A percentile compares a stretch with the other conserved stretches of the same genome.
These are phyloP conservation scores for Coccomyxa sp. DNA, from an alignment of 139 green algal genomes.

Conservation along the genomic window DNA sequence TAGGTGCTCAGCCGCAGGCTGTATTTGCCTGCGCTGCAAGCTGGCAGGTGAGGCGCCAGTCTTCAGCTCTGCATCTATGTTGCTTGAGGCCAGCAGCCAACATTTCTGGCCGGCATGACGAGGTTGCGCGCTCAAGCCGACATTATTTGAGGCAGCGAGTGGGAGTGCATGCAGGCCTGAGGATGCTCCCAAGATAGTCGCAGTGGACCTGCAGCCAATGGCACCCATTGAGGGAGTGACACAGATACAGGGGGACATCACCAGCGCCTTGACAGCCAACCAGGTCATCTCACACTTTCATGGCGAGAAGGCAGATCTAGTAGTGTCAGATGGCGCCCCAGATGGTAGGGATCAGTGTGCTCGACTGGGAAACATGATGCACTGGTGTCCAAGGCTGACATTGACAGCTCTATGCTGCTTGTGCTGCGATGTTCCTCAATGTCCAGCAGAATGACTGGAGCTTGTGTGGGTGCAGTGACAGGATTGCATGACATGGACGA, in stretches of 20 bases:
- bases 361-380: background rate
- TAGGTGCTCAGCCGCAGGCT: conserved; percentile 82
- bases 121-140: too few species aligned
- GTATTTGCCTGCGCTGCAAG: conserved; percentile 78
- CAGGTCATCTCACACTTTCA: conserved; percentile 85
- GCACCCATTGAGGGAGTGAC: conserved; percentile 92
- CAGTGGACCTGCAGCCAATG: conserved; percentile 98
- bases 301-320: conserved; percentile 83
- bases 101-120: too few species aligned
- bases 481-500: conserved; percentile 99
- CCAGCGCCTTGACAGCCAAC: conserved; percentile 49
- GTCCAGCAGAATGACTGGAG: too few species aligned
- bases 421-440: too few species aligned
- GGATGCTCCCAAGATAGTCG: conserved; percentile 84
- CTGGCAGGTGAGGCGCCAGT: conserved; percentile 18
- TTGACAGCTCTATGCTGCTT: too few species aligned
- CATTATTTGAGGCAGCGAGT: background rate
- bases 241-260: conserved; percentile 92
- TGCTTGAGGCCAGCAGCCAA: background rate
- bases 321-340: conserved; percentile 95
- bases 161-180: conserved; percentile 11
- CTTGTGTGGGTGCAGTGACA: conserved; percentile 68
- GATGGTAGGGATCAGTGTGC: conserved; percentile 48
- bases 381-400: too few species aligned
- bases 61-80: background rate